Evolutionary conservation across 2,329 filamentous ascomycete genomes (phyloP), one percentile per base, ranked within the genome.

Genomic region (Emericellopsis cladophorae): DNA sequence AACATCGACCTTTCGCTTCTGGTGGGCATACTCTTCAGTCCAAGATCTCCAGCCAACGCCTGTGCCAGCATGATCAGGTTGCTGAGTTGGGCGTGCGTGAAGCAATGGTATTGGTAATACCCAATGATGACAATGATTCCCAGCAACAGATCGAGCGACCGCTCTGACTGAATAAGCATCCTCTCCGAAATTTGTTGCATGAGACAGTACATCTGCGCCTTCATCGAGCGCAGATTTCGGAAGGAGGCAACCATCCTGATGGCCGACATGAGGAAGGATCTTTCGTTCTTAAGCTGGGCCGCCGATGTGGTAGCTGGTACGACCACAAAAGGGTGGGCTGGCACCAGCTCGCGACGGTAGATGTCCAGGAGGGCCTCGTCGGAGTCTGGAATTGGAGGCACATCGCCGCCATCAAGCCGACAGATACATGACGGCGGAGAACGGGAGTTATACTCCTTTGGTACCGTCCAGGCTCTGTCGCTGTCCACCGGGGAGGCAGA

Each of bases 81-180:
- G 48, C 66, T 65, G 11, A 76, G 51, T 44, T 76, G 72, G 1
- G 64, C 60, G 40, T 74, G 70, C 51, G 67, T 60, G 45, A 72
- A 61, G 46, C 70, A 74, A 48, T 74, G 70, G 39, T 74, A 68
- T 37, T 74, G 70, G 42, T 73, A 72, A 60, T 64, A 74, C 0
- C 64, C 64, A 3, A 70, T 46, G 22, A 73, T 61, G 1, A 73
- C 60, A 3, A 74, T 50, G 4, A 74, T 61, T 0, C 68, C 66
- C 41, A 67, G 58, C 0, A 74, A 51, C 3, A 74, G 49, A 42
- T 74, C 71, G 10, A 74, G 45, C 0, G 70, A 72, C 14, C 68
- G 55, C 40, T 70, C 66, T 0, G 66, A 68, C 2, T 66, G 58
- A 35, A 73, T 59, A 11, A 74, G 52, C 58, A 73, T 63, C 42